Conservation (phyloP, 495 filamentous ascomycete species). For the Oidiodendron maius region DNA sequence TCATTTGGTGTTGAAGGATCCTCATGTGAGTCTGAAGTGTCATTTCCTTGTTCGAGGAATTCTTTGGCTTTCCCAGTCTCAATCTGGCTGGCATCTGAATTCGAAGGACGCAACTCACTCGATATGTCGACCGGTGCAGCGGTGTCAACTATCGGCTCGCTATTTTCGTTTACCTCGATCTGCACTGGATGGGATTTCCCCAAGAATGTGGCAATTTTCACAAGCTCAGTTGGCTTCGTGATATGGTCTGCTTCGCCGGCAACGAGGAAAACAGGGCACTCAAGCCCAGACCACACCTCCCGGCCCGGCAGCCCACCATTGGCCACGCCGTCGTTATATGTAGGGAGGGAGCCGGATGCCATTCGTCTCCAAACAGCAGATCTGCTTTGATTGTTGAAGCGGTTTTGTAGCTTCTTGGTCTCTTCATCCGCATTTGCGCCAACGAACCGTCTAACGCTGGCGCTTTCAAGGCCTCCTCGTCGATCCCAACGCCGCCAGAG, state of each 20-base stretch:
- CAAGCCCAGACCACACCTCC: conserved; percentile 66
- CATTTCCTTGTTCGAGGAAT: conserved; percentile 5
- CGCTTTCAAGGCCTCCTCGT: conserved; percentile 68
- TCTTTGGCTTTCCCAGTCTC: conserved; percentile 31
- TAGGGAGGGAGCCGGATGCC: conserved; percentile 64
- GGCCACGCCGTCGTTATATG: conserved; percentile 40
- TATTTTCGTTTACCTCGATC: conserved; percentile 28
- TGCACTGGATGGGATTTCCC: conserved; percentile 23
- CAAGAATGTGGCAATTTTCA: conserved; percentile 48
- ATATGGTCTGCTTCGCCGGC: conserved; percentile 73
- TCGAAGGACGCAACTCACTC: conserved; percentile 12
- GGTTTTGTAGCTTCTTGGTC: conserved; percentile 69
- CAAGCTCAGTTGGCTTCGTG: conserved; percentile 62
- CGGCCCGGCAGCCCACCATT: conserved; percentile 62
- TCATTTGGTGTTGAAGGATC: conserved; percentile 39
- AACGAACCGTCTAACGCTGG: conserved; percentile 74
- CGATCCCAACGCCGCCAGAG: conserved; percentile 76
- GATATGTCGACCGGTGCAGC: conserved; percentile 36
- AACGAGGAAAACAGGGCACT: conserved; percentile 69
- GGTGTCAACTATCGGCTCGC: conserved; percentile 38
- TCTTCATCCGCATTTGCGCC: conserved; percentile 68
- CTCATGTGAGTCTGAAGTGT: conserved; percentile 32
- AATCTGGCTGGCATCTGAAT: conserved; percentile 22
- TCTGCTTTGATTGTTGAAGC: conserved; percentile 77
- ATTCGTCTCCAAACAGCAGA: conserved; percentile 81